Evolutionary conservation across 2,329 filamentous ascomycete genomes (phyloP).

Genomic region (Aureobasidium sp.): DNA sequence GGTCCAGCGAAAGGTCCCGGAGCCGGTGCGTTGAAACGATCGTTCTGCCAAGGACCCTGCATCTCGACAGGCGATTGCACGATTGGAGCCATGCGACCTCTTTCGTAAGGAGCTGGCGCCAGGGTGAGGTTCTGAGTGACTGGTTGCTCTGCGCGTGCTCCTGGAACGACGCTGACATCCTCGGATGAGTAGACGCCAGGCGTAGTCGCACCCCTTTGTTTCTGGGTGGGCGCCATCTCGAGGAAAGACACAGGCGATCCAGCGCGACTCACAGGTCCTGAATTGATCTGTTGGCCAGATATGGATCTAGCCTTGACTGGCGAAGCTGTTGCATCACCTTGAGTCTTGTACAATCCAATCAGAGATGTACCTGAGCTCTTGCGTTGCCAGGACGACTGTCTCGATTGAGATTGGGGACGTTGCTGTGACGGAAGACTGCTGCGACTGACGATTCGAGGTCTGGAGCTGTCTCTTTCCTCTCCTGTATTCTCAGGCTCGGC

Average conservation of each 20-base stretch:
- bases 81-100: not conserved
- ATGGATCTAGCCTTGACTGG: not conserved
- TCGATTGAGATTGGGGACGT: not conserved
- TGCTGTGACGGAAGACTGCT: conserved; percentile 11
- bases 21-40: not conserved
- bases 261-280: not conserved
- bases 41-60: not conserved
- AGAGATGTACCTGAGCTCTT: conserved; percentile 7
- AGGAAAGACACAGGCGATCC: conserved; percentile 6
- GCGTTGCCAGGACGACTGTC: conserved; percentile 1
- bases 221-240: not conserved
- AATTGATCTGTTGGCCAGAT: not conserved
- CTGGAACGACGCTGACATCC: not conserved
- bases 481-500: not conserved
- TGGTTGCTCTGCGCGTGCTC: not conserved
- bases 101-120: not conserved
- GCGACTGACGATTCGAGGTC: not conserved
- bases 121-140: not conserved
- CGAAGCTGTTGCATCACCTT: not conserved
- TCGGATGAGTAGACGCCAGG: not conserved
- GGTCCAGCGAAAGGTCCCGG: not conserved
- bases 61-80: conserved; percentile 2
- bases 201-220: not conserved
- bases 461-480: not conserved
- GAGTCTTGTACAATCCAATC: not conserved